phyloP scores from a whole-genome alignment of 768 basidiomycete species.

The Lactarius psammicola region DNA sequence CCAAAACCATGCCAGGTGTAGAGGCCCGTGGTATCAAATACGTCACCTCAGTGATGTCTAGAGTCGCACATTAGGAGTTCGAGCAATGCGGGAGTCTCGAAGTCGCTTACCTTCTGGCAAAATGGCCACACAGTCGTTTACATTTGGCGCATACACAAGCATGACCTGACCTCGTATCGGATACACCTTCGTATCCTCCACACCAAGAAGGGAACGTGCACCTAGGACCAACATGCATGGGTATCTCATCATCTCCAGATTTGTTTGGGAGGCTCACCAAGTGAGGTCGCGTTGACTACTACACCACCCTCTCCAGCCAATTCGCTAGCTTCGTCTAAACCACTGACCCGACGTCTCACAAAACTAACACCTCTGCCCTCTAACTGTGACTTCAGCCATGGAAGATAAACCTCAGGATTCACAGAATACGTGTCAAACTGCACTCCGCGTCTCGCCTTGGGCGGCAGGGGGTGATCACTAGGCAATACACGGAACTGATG shows the following conservation, averaged over 20 bases:
- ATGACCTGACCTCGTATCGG: conserved; percentile 87
- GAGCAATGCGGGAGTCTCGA: neutral
- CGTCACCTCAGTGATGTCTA: conserved; percentile 34
- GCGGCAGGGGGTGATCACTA: conserved; percentile 37
- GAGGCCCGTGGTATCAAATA: conserved; percentile 65
- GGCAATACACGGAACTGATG: conserved; percentile 31
- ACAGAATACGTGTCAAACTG: conserved; percentile 48
- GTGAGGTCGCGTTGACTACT: conserved; percentile 57
- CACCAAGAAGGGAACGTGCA: conserved; percentile 71
- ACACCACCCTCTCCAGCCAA: conserved; percentile 39
- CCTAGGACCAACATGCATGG: conserved; percentile 38
- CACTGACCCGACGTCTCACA: conserved; percentile 41
- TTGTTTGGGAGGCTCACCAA: conserved; percentile 40
- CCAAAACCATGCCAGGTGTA: conserved; percentile 45
- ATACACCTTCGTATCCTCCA: conserved; percentile 71
- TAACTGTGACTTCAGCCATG: conserved; percentile 46
- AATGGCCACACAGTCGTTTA: conserved; percentile 41
- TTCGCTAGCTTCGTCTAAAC: conserved; percentile 48
- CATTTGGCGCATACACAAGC: conserved; percentile 64
- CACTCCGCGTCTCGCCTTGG: conserved; percentile 39
- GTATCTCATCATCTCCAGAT: neutral
- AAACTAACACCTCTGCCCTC: conserved; percentile 44
- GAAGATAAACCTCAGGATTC: conserved; percentile 51
- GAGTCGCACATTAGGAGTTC: neutral
- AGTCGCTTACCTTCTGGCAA: neutral